These are phyloP conservation scores for Pulveroboletus sp. DNA, from an alignment of 768 basidiomycete species.

Conservation along the genomic window DNA sequence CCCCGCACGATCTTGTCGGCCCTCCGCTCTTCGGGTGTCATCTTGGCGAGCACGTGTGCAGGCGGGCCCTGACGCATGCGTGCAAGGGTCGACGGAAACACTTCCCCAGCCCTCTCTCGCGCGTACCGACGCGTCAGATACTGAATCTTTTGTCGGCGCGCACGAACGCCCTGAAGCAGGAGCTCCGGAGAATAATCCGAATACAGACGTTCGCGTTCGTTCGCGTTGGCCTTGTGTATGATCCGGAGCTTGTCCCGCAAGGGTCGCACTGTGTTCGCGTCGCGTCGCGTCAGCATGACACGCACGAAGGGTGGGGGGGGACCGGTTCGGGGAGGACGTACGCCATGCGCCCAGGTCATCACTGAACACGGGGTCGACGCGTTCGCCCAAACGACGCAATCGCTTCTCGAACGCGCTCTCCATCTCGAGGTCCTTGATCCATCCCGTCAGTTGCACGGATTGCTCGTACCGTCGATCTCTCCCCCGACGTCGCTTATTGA, in stretches of 20 bases:
- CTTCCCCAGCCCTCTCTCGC: slow-evolving; percentile 63
- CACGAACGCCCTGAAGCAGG: slow-evolving; percentile 46
- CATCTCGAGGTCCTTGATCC: slow-evolving; percentile 30
- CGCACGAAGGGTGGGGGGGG: not conserved
- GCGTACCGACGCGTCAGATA: slow-evolving; percentile 63
- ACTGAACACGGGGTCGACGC: slow-evolving; percentile 26
- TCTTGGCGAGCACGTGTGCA: slow-evolving; percentile 49
- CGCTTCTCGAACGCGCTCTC: slow-evolving; percentile 40
- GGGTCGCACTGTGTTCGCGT: slow-evolving; percentile 34
- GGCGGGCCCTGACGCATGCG: slow-evolving; percentile 58
- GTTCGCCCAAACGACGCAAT: slow-evolving; percentile 18
- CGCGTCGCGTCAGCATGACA: slow-evolving; percentile 7
- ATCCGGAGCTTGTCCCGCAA: slow-evolving; percentile 29
- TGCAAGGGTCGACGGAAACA: slow-evolving; percentile 43
- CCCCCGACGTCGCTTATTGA: slow-evolving; percentile 43
- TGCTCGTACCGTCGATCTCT: slow-evolving; percentile 44
- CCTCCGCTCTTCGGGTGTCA: slow-evolving; percentile 46
- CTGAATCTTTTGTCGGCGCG: slow-evolving; percentile 53
- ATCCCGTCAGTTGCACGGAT: slow-evolving; percentile 31
- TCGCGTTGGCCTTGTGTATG: slow-evolving; percentile 34
- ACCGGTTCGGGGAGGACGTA: slow-evolving; percentile 9
- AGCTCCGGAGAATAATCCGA: slow-evolving; percentile 48
- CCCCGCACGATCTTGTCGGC: slow-evolving; percentile 49
- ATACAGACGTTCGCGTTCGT: slow-evolving; percentile 40
- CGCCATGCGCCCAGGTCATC: slow-evolving; percentile 18